Conservation (phyloP, 768 basidiomycete genomes). For the Mycena olivaceomarginata region DNA sequence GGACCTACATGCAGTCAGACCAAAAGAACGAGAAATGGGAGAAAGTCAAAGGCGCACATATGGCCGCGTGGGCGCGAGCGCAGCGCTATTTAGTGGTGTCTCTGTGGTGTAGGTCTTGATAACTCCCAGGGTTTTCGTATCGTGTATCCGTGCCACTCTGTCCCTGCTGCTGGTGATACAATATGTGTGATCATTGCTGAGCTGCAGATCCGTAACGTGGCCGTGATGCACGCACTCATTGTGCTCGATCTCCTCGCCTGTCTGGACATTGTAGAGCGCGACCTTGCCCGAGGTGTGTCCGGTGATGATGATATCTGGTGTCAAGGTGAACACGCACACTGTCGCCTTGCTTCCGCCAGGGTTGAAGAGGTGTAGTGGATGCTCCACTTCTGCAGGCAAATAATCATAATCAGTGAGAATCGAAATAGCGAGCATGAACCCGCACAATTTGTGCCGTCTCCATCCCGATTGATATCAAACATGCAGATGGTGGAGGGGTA, state of each 20-base stretch:
- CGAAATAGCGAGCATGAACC: slow-evolving; percentile 53
- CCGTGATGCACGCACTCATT: slow-evolving; percentile 94
- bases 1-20: slow-evolving; percentile 68
- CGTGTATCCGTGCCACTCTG: slow-evolving; percentile 96
- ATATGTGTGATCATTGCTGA: slow-evolving; percentile 93
- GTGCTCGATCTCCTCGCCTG: slow-evolving; percentile 87
- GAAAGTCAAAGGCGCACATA: slow-evolving; percentile 69
- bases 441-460: slow-evolving; percentile 88
- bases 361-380: slow-evolving; percentile 87
- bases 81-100: slow-evolving; percentile 96
- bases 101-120: slow-evolving; percentile 96
- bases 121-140: slow-evolving; percentile 90
- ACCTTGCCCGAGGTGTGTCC: slow-evolving; percentile 99
- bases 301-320: slow-evolving; percentile 88
- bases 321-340: slow-evolving; percentile 92
- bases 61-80: too few relatives aligned
- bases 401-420: slow-evolving; percentile 6
- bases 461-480: slow-evolving; percentile 89
- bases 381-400: slow-evolving; percentile 75
- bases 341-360: slow-evolving; percentile 97
- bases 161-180: slow-evolving; percentile 98
- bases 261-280: slow-evolving; percentile 91
- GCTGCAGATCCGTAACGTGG: slow-evolving; percentile 93
- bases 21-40: not conserved
- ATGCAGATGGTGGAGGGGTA: slow-evolving; percentile 93